Evolutionary conservation across 2,329 filamentous ascomycete species (phyloP), one percentile per base, ranked within the genome.

Genomic region (Tolypocladium capitatum): DNA sequence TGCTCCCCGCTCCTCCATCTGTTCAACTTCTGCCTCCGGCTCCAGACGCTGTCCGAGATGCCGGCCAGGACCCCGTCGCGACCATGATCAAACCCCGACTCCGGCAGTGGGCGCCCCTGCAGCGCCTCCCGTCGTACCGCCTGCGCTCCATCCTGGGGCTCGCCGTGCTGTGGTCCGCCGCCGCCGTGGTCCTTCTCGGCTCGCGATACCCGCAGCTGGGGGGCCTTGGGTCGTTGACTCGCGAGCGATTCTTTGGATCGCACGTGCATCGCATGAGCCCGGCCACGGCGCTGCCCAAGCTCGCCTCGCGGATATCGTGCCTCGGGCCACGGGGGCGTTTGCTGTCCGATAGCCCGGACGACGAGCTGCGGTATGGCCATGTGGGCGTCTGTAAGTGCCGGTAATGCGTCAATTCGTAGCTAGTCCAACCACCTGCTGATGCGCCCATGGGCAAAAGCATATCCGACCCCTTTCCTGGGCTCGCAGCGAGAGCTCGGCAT

Each of bases 291-390:
- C 13, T 18, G 36, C 36, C 27, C 5, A 30, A 41, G n/a, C 40
- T 46, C 18, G 18, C 32, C 2, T 27, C 16, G 18, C 36, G 44
- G 6, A 28, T 46, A 2, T 6, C 48, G 14, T 49, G 48, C 31
- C 33, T n/a, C 4, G 48, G 0, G 76, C 76, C 18, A 75, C 74
- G 1, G 74, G 81, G 36, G 2, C 41, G 21, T 1, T 27, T 46
- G 14, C 44, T 51, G 21, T 42, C 47, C 5, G 42, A 51, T 18
- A 49, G 47, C 33, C 45, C 47, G 18, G 49, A 51, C 14, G 48
- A 49, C 24, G 48, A 43, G 2, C 27, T 49, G 36, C 45, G 13
- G n/a, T 43, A 43, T 10, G 18, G 11, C 2, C 18, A 43, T 14
- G 44, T 49, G 21, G 7, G 7, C 34, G 28, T 21, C 18, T 36